A percentile compares a stretch with the other conserved stretches of the same genome.
Conservation (phyloP, 371 early-diverging fungal species). For the Lichtheimia ornata region DNA sequence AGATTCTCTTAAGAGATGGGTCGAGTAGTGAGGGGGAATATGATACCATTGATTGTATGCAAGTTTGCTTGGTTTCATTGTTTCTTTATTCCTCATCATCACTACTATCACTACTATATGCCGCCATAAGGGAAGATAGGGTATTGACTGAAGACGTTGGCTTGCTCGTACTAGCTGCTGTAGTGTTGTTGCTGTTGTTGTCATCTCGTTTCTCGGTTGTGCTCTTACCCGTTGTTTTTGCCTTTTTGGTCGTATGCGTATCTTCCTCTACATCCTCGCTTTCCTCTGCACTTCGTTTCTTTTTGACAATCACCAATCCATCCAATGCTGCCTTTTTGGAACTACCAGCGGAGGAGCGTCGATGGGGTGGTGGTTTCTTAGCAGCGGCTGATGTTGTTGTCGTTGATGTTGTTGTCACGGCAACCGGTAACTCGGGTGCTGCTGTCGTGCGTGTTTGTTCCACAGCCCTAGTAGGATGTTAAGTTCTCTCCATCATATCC, state of each 20-base stretch:
- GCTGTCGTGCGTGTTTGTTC: constrained; percentile 7
- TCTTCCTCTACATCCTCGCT: constrained; percentile 5
- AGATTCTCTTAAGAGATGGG: too few relatives aligned
- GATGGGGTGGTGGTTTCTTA: not conserved
- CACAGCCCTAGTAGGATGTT: constrained; percentile 21
- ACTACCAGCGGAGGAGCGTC: not conserved
- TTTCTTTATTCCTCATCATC: constrained; percentile 19
- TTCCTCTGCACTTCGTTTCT: constrained; percentile 19
- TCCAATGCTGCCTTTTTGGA: constrained; percentile 23
- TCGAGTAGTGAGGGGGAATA: too few relatives aligned
- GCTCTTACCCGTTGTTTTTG: constrained; percentile 6
- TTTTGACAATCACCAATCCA: constrained; percentile 34
- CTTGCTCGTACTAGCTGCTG: too few relatives aligned
- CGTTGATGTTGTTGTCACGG: constrained; percentile 7
- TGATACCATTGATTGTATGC: too few relatives aligned
- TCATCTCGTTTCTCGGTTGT: constrained; percentile 12
- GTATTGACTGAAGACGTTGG: not conserved
- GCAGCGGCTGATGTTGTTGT: not conserved
- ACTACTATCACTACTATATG: constrained; percentile 35
- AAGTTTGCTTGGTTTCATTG: not conserved
- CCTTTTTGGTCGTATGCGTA: constrained; percentile 7
- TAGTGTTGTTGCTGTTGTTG: constrained; percentile 2
- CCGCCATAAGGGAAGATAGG: constrained; percentile 22
- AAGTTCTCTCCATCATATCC: constrained; percentile 1
- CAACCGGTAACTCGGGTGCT: constrained; percentile 3